Percentiles rank a stretch among this genome's conserved stretches.
These are phyloP conservation scores for Saccharum spontaneum DNA, from an alignment of 176 grass and related monocot species.

Conservation along the genomic window DNA sequence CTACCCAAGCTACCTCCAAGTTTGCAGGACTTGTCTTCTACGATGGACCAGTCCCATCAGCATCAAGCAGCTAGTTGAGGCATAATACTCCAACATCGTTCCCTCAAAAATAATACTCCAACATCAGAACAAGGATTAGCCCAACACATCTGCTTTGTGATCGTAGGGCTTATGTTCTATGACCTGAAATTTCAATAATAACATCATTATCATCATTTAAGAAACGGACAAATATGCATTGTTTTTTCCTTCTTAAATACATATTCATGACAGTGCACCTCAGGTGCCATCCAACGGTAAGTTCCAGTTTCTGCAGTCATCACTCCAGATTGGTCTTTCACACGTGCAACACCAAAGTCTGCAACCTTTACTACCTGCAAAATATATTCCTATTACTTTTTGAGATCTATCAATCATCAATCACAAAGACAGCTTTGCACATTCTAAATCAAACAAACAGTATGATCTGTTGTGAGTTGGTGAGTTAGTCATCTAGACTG, in stretches of 20 bases:
- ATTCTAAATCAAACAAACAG: neutral
- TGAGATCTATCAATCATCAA: neutral
- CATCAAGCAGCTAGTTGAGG: conserved; percentile 52
- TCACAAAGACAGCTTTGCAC: neutral
- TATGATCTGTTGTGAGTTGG: neutral
- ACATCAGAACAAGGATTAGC: neutral
- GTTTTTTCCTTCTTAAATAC: neutral
- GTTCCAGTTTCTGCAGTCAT: conserved; percentile 99
- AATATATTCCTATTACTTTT: neutral
- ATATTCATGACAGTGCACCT: conserved; percentile 36
- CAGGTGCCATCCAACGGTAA: conserved; percentile 97
- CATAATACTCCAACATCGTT: conserved; percentile 18
- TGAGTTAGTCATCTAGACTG: neutral
- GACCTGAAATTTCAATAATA: conserved; percentile 50
- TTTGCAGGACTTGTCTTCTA: conserved; percentile 42
- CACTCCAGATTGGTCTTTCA: conserved; percentile 77
- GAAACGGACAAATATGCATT: neutral
- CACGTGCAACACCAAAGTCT: conserved; percentile 95
- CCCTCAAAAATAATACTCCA: conserved; percentile 9
- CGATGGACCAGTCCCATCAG: conserved; percentile 53
- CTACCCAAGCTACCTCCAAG: conserved; percentile 58
- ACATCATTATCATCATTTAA: neutral
- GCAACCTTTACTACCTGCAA: conserved; percentile 82
- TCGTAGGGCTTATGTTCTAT: conserved; percentile 90
- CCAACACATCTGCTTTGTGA: conserved; percentile 72